Percentiles rank a stretch among this genome's conserved stretches.
These are phyloP conservation scores for Chaetomium cochliodes DNA, from an alignment of 495 filamentous ascomycete genomes.

Conservation along the genomic window DNA sequence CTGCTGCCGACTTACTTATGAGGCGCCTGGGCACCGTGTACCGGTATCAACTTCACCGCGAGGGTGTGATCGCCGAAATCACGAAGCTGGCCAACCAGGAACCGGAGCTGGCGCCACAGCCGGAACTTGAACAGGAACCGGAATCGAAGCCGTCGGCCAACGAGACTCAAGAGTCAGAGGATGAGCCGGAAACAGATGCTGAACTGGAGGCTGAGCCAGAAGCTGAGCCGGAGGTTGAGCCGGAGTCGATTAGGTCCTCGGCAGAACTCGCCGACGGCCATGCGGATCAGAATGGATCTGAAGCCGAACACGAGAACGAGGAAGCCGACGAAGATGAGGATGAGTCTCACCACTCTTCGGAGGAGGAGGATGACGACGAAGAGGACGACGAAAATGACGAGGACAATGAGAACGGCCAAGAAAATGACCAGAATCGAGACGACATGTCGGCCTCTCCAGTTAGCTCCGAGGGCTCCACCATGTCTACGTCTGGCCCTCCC, in stretches of 20 bases:
- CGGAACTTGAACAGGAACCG: conserved; percentile 35
- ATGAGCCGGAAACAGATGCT: conserved; percentile 20
- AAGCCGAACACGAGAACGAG: conserved; percentile 29
- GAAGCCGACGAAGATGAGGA: conserved; percentile 35
- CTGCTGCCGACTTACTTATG: conserved; percentile 84
- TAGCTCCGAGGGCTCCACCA: conserved; percentile 58
- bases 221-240: conserved; percentile 35
- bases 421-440: conserved; percentile 58
- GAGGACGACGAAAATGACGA: conserved; percentile 45
- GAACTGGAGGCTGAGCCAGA: conserved; percentile 17
- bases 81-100: conserved; percentile 62
- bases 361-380: conserved; percentile 44
- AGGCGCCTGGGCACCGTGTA: conserved; percentile 83
- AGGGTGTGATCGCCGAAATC: conserved; percentile 94
- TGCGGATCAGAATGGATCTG: conserved; percentile 36
- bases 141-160: conserved; percentile 21
- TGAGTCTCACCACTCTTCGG: conserved; percentile 13
- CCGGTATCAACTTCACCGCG: conserved; percentile 93
- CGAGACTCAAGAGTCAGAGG: no score
- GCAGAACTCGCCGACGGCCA: conserved; percentile 13
- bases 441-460: conserved; percentile 70
- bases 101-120: conserved; percentile 37
- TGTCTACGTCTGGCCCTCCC: conserved; percentile 54
- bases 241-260: conserved; percentile 1
- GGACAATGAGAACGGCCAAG: conserved; percentile 40